Conservation (phyloP, 2,329 filamentous ascomycete genomes). For the Zymoseptoria tritici region DNA sequence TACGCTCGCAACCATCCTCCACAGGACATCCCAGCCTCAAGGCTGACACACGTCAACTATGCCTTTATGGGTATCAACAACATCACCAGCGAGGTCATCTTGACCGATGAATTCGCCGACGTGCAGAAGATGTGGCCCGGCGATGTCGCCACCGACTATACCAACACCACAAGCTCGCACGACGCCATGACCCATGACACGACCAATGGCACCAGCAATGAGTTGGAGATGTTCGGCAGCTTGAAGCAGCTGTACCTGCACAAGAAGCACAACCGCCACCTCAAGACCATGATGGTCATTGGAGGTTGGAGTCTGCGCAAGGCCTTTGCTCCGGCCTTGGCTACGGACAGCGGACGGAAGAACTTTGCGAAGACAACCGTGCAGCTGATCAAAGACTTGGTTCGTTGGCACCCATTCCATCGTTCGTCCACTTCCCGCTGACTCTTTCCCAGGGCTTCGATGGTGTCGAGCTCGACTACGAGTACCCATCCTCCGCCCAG, state of each 20-base stretch:
- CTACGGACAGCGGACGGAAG: conserved; percentile 52
- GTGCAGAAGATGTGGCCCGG: conserved; percentile 57
- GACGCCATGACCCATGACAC: background rate
- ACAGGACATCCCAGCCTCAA: conserved; percentile 68
- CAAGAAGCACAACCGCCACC: conserved; percentile 65
- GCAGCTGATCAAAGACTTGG: conserved; percentile 63
- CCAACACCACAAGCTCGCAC: conserved; percentile 1
- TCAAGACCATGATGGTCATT: conserved; percentile 74
- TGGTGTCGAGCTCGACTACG: conserved; percentile 43
- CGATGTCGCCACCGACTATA: conserved; percentile 47
- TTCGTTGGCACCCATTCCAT: background rate
- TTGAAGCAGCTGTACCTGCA: conserved; percentile 67
- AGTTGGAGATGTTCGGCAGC: conserved; percentile 66
- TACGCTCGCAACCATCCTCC: conserved; percentile 77
- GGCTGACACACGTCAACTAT: conserved; percentile 82
- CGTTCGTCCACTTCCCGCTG: background rate
- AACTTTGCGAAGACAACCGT: conserved; percentile 65
- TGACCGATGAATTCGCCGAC: conserved; percentile 63
- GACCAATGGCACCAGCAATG: conserved; percentile 25
- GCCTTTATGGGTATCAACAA: conserved; percentile 77
- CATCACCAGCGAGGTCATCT: conserved; percentile 68
- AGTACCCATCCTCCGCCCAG: conserved; percentile 35
- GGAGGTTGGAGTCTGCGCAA: conserved; percentile 73
- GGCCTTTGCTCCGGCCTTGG: conserved; percentile 66
- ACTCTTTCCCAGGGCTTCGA: conserved; percentile 51